Evolutionary conservation across 352 stramenopile genomes (phyloP), one percentile per base, ranked within the genome.

Genomic region (Phytophthora citricola): DNA sequence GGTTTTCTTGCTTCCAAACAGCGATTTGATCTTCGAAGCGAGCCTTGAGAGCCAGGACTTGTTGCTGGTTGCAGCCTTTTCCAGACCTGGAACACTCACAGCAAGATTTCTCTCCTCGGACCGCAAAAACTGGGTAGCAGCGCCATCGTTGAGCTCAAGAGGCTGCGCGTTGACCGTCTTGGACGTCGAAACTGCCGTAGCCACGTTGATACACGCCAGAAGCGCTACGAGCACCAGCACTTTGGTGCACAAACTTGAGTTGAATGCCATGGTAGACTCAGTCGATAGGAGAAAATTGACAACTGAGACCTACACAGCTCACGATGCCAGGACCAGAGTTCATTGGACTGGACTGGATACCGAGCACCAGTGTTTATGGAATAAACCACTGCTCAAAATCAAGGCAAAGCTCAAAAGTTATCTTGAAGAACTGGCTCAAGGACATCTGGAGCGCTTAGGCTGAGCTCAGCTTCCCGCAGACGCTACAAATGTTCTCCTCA

Each of bases 51-150:
- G 14, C 24, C 32, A 27, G 9, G 55, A 40, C 15, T 39, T 47
- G 10, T 40, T 38, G 7, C 44, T 41, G 11, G 15, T 50, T 31
- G 5, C 27, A 3, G 17, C 52, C 15, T 41, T 20, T 32, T 48
- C 24, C 10, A 59, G 11, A 32, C 52, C 39, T 3, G 52, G 15
- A 9, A 43, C 5, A 20, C 6, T 49, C 9, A 50, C 14, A 34
- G 15, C 51, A 32, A 59, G 40, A 7, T 5, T 22, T 20, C 55
- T 46, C 55, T 62, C 55, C 15, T 44, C 10, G 1, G 55, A 10
- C 8, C 44, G 43, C 55, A 62, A 62, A 26, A 54, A 47, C 1
- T 36, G 55, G 3, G 11, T 17, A 17, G 7, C 10, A n/a, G 46
- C 36, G 24, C 0, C 46, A 26, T 53, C 46, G 15, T 52, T 52